Conservation (phyloP, 1,139 yeast species). For the Yarrowia galli region DNA sequence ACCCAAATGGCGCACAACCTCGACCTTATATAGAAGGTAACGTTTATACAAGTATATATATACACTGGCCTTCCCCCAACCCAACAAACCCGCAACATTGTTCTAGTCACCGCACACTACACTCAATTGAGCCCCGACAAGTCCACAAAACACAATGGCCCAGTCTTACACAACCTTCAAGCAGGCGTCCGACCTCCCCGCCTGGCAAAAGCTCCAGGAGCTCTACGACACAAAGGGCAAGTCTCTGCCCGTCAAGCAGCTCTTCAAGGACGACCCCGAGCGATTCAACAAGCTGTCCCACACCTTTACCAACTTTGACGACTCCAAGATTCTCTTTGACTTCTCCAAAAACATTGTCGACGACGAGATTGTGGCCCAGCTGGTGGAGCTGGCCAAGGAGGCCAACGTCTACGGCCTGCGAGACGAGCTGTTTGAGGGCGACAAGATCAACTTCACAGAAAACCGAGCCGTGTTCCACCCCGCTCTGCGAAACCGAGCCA, state of each 20-base stretch:
- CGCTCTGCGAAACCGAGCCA: constrained; percentile 91
- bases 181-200: constrained; percentile 75
- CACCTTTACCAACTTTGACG: constrained; percentile 82
- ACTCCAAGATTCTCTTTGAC: constrained; percentile 87
- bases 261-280: constrained; percentile 73
- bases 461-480: constrained; percentile 96
- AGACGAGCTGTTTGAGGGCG: constrained; percentile 90
- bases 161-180: constrained; percentile 60
- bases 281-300: constrained; percentile 79
- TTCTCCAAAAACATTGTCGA: constrained; percentile 92
- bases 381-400: constrained; percentile 84
- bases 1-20: constrained; percentile 24
- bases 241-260: constrained; percentile 73
- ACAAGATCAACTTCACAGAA: constrained; percentile 93
- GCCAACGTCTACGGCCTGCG: constrained; percentile 87
- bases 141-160: not conserved
- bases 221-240: constrained; percentile 74
- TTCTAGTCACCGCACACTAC: not conserved
- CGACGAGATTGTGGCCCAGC: constrained; percentile 73
- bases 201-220: constrained; percentile 81
- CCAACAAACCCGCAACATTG: not conserved
- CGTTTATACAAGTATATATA: not conserved
- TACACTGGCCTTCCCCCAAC: not conserved
- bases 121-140: constrained; percentile 40
- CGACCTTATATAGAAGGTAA: no score